These are phyloP conservation scores for Martiniozyma abietophila DNA, from an alignment of 805 yeast genomes.

Conservation along the genomic window DNA sequence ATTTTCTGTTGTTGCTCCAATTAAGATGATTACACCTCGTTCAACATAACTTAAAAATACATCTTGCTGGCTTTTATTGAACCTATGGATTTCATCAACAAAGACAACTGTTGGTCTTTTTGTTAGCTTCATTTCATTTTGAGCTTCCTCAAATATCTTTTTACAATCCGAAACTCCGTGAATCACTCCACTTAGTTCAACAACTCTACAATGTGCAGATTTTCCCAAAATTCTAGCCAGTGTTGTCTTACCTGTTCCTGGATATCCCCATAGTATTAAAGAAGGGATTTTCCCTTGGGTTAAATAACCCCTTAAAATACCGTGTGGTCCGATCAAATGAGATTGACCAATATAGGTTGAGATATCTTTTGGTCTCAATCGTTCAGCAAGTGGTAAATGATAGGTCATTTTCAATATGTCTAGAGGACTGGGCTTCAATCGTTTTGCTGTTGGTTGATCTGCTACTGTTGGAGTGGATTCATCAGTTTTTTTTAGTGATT, in stretches of 20 bases:
- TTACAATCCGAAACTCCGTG: constrained; percentile 60
- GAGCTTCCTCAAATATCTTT: constrained; percentile 45
- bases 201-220: constrained; percentile 45
- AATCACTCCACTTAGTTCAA: constrained; percentile 81
- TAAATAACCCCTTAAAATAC: constrained; percentile 59
- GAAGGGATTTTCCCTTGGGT: constrained; percentile 67
- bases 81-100: constrained; percentile 89
- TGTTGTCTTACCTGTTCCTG: constrained; percentile 93
- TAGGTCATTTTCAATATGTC: constrained; percentile 16
- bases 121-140: constrained; percentile 35
- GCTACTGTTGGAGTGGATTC: neutral
- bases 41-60: constrained; percentile 77
- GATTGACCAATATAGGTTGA: constrained; percentile 77
- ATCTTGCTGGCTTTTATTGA: constrained; percentile 82
- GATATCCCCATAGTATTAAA: constrained; percentile 88
- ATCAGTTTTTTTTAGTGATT: neutral
- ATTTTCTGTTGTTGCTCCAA: constrained; percentile 98
- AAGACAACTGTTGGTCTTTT: constrained; percentile 60
- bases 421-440: constrained; percentile 5
- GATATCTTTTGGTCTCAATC: constrained; percentile 66
- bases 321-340: constrained; percentile 60
- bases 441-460: neutral
- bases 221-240: constrained; percentile 49
- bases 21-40: constrained; percentile 65
- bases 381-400: constrained; percentile 58